Evolutionary conservation across 75 land plant species (phyloP), one percentile per base, ranked within the genome.

Genomic region (Azolla pinnata): DNA sequence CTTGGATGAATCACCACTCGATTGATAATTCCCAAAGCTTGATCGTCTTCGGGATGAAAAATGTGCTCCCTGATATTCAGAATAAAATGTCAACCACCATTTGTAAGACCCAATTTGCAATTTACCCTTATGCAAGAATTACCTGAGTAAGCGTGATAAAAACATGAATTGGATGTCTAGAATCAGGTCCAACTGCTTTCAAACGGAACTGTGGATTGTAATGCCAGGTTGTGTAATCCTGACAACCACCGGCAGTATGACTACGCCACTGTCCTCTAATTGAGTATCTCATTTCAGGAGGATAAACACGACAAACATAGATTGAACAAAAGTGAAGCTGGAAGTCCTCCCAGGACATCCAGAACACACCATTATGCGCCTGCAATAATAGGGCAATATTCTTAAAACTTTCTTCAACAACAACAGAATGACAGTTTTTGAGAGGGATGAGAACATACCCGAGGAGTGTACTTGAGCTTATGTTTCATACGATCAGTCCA

Each of bases 301-400:
- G 99, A 49, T 95, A 95, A 21, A 95, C 72, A 5, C 99, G 87
- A 54, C 99, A 95, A n/a, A 95, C 88, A 70, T 95, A 95, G 56
- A 95, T 80, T 9, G 97, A 90, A n/a, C 99, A 67, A 50, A 95
- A 95, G 49, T 95, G 97, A 38, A 95, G 81, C 70, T 95, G 99
- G 53, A 95, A 95, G 34, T 95, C 99, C 79, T 95, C 86, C 99
- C 99, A 95, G 5, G 99, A 95, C 99, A 95, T 95, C 99, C 99
- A 95, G 67, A 95, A 95, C 67, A 95, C 88, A 34, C 99, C 99
- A 69, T 90, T 97, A 51, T 84, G 85, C 63, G 99, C 81, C 99
- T 95, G 79, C 29, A 55, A 54, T 61, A 56, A 0, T 57, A 60
- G 5, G 60, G 0, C 33, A 33, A 61, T 12, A 59, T 40, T 23